Evolutionary conservation across 495 filamentous ascomycete species (phyloP).

Genomic region (Neurospora africana): DNA sequence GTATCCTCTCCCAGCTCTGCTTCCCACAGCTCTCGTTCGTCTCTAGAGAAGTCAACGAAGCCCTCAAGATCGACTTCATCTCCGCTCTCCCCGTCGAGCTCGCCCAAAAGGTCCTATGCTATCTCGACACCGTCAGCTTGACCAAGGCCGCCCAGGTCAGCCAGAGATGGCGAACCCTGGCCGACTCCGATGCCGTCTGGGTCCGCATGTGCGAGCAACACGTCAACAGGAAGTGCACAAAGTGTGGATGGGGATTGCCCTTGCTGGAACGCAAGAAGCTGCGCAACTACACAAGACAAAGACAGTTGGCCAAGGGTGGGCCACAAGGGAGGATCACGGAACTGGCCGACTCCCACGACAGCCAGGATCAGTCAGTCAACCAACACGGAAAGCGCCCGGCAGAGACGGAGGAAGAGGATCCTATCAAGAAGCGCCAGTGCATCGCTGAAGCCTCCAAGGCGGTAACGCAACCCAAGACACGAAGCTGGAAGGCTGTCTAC

Average conservation of each 20-base stretch:
- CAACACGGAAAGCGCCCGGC: conserved; percentile 22
- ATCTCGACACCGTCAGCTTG: conserved; percentile 88
- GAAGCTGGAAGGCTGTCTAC: conserved; percentile 77
- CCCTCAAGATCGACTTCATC: conserved; percentile 94
- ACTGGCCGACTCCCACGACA: conserved; percentile 7
- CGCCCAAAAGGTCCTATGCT: conserved; percentile 84
- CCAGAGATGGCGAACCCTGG: conserved; percentile 71
- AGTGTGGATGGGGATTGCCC: conserved; percentile 93
- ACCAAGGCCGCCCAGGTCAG: conserved; percentile 97
- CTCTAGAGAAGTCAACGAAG: conserved; percentile 73
- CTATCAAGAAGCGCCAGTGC: conserved; percentile 41
- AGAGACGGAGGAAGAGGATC: conserved; percentile 16
- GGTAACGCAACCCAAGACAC: conserved; percentile 26
- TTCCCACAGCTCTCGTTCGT: conserved; percentile 93
- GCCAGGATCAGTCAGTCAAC: neutral
- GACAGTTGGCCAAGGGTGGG: conserved; percentile 38
- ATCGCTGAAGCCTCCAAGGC: conserved; percentile 11
- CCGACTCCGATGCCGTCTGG: conserved; percentile 97
- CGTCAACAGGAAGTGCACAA: conserved; percentile 86
- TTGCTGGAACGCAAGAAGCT: conserved; percentile 79
- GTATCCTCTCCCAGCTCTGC: conserved; percentile 90
- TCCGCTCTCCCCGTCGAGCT: conserved; percentile 80
- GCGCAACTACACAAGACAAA: conserved; percentile 76
- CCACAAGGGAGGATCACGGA: conserved; percentile 18
- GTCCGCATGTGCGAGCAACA: conserved; percentile 99